Conservation (phyloP, 2,329 filamentous ascomycete species). For the Nothophaeocryptopus gaeumannii region DNA sequence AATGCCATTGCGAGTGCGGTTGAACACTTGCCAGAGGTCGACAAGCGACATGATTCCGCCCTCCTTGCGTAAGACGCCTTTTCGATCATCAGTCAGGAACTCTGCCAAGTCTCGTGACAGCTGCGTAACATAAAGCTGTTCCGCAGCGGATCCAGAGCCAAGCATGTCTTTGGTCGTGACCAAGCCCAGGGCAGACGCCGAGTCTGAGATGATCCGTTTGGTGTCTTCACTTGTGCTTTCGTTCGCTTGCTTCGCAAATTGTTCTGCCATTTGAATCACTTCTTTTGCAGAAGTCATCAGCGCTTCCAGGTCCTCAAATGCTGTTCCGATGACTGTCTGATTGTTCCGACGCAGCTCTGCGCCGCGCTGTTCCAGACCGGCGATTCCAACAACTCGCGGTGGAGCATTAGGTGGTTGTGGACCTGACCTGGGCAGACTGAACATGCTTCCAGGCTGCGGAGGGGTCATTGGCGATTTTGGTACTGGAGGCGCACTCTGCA, state of each 20-base stretch:
- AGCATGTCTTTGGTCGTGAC: conserved; percentile 96
- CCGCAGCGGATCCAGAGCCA: conserved; percentile 67
- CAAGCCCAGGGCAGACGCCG: conserved; percentile 77
- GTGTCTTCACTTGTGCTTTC: conserved; percentile 61
- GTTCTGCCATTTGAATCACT: conserved; percentile 87
- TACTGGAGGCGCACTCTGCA: conserved; percentile 83
- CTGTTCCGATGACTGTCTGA: conserved; percentile 84
- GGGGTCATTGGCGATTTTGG: conserved; percentile 56
- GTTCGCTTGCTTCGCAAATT: conserved; percentile 67
- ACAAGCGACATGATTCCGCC: conserved; percentile 88
- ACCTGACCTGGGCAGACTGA: conserved; percentile 47
- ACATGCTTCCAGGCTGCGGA: conserved; percentile 27
- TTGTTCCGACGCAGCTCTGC: conserved; percentile 87
- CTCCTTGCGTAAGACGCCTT: conserved; percentile 72
- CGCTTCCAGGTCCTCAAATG: conserved; percentile 93
- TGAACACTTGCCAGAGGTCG: conserved; percentile 92
- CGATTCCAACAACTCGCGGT: conserved; percentile 76
- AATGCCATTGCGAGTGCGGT: conserved; percentile 85
- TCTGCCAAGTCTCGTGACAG: conserved; percentile 81
- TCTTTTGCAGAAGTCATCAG: conserved; percentile 98
- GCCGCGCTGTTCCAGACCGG: conserved; percentile 82
- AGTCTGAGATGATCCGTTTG: conserved; percentile 73
- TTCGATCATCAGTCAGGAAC: conserved; percentile 80
- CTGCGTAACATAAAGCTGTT: conserved; percentile 86
- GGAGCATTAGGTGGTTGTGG: conserved; percentile 24